Conservation (phyloP, 495 filamentous ascomycete genomes). For the Jackrogersella multiformis region DNA sequence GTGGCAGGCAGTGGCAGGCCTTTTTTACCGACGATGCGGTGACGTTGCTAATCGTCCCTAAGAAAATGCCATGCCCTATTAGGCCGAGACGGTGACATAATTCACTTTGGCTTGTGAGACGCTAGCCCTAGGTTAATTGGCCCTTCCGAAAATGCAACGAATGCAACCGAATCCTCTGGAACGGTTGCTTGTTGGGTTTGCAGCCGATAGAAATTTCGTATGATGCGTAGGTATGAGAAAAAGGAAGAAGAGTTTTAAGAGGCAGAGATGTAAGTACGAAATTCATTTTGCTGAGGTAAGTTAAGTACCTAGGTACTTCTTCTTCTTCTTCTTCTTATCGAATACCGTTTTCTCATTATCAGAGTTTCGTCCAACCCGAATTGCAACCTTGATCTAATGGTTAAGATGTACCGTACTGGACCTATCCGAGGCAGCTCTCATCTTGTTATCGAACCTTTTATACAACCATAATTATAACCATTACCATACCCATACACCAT, state of each 20-base stretch:
- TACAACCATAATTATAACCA: too few species aligned
- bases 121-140: conserved; percentile 35
- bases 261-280: not conserved
- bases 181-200: conserved; percentile 34
- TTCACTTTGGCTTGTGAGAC: conserved; percentile 30
- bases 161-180: conserved; percentile 41
- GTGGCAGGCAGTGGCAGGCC: too few species aligned
- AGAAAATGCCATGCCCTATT: conserved; percentile 37
- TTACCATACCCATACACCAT: too few species aligned
- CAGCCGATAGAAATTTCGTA: conserved; percentile 29
- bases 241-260: conserved; percentile 1
- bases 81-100: conserved; percentile 40
- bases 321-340: too few species aligned
- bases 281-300: too few species aligned
- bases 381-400: not conserved
- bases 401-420: too few species aligned
- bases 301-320: too few species aligned
- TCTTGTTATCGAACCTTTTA: not conserved
- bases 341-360: not conserved
- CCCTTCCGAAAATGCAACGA: conserved; percentile 35
- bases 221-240: conserved; percentile 9
- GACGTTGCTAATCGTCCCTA: conserved; percentile 19
- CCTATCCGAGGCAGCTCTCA: too few species aligned
- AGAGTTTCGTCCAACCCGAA: not conserved
- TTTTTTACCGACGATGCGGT: conserved; percentile 39